phyloP scores from a whole-genome alignment of 2,329 filamentous ascomycete species.

The Aspergillus tamarii region DNA sequence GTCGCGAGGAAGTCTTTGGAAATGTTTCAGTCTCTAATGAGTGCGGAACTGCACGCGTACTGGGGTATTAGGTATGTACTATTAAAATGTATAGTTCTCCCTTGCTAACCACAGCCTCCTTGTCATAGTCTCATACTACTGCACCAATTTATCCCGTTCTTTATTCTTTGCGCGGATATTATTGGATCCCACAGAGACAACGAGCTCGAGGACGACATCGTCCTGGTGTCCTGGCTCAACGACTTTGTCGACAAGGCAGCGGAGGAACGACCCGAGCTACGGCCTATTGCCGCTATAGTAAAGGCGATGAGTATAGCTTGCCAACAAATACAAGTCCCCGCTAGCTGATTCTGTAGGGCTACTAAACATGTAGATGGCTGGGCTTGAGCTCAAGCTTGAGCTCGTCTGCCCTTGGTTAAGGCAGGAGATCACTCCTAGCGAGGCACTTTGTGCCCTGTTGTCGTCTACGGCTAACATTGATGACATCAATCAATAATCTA shows the following conservation, averaged over 20 bases:
- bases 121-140: conserved; percentile 16
- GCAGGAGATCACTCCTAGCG: neutral
- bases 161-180: conserved; percentile 17
- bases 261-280: conserved; percentile 14
- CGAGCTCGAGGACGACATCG: conserved; percentile 10
- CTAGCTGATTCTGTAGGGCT: neutral
- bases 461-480: too few species aligned
- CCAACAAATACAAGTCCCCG: neutral
- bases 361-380: neutral
- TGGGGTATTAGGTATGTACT: conserved; percentile 14
- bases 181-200: conserved; percentile 12
- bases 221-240: conserved; percentile 13
- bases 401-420: neutral
- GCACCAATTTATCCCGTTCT: conserved; percentile 20
- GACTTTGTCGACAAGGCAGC: conserved; percentile 13
- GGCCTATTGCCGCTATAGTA: neutral
- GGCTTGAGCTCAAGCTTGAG: neutral
- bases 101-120: neutral
- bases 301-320: neutral
- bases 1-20: conserved; percentile 12
- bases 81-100: too few species aligned
- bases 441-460: too few species aligned
- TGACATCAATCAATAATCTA: too few species aligned
- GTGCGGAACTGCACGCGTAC: neutral
- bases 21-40: conserved; percentile 11